Conservation (phyloP, 2,329 filamentous ascomycete genomes). For the Aspergillus arachidicola region DNA sequence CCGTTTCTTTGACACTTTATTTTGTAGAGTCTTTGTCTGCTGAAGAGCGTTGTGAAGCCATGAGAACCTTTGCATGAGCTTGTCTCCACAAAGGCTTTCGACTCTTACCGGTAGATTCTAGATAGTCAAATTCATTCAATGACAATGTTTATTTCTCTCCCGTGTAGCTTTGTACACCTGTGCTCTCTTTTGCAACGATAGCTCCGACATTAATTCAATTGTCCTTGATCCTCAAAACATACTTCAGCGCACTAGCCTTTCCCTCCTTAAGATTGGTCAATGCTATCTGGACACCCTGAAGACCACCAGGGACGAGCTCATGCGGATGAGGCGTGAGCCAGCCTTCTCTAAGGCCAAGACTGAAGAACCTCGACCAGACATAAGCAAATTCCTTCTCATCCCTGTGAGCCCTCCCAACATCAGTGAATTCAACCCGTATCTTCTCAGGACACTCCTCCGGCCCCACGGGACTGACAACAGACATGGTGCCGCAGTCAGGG, state of each 20-base stretch:
- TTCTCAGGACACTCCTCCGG: not conserved
- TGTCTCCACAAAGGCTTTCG: not conserved
- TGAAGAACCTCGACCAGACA: slow-evolving; percentile 48
- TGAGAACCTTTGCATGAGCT: not conserved
- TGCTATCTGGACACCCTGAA: slow-evolving; percentile 55
- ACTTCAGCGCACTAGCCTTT: slow-evolving; percentile 64
- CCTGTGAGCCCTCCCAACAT: not conserved
- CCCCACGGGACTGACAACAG: not conserved
- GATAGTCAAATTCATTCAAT: not conserved
- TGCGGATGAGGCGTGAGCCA: slow-evolving; percentile 52
- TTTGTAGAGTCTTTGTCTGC: not conserved
- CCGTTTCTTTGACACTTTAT: not conserved
- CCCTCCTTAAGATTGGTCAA: slow-evolving; percentile 60
- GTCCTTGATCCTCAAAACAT: slow-evolving; percentile 47
- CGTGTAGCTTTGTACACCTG: not conserved
- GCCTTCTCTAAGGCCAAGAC: slow-evolving; percentile 48
- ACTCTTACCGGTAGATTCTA: not conserved
- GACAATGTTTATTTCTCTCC: not conserved
- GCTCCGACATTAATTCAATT: not conserved
- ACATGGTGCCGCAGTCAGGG: not conserved
- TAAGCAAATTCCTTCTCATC: slow-evolving; percentile 34
- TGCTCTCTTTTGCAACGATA: not conserved
- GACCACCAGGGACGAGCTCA: slow-evolving; percentile 53
- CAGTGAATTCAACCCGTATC: not conserved
- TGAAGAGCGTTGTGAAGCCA: not conserved